Evolutionary conservation across 306 rosid genomes (phyloP).

Genomic region (Cicer judaicum): DNA sequence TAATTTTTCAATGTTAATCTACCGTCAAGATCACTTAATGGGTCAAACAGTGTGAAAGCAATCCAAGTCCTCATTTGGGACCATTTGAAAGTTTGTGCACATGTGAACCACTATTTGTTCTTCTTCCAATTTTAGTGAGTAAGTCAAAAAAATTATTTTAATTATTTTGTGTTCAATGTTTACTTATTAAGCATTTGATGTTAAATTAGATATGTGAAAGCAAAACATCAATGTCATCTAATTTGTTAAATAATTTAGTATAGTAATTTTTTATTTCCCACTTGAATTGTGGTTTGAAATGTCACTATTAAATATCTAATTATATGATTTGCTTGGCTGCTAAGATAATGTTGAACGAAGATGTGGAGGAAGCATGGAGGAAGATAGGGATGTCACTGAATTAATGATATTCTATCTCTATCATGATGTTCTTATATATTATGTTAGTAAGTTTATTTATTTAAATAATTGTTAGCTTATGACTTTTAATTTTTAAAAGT

Average conservation of each 20-base stretch:
- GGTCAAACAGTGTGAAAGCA: too few species aligned
- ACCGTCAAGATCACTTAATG: too few species aligned
- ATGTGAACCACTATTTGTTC: not conserved
- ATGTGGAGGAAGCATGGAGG: not conserved
- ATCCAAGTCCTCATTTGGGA: not conserved
- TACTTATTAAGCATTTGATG: not conserved
- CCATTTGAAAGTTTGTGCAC: not conserved
- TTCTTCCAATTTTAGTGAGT: not conserved
- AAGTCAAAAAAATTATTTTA: not conserved
- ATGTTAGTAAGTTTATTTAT: not conserved
- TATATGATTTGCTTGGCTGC: not conserved
- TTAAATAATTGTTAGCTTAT: not conserved
- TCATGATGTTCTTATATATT: not conserved
- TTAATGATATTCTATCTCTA: not conserved
- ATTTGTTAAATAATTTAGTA: not conserved
- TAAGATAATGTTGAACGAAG: not conserved
- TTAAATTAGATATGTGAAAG: not conserved
- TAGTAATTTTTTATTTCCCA: not conserved
- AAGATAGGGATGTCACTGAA: not conserved
- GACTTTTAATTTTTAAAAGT: not conserved
- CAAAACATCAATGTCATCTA: not conserved
- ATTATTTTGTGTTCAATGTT: too few species aligned
- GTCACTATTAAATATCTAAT: not conserved
- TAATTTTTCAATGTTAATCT: too few species aligned
- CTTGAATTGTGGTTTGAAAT: not conserved